Percentiles rank a stretch among this genome's conserved stretches.
phyloP scores from a whole-genome alignment of 768 basidiomycete genomes.

The Pleurotus salmoneostramineus region DNA sequence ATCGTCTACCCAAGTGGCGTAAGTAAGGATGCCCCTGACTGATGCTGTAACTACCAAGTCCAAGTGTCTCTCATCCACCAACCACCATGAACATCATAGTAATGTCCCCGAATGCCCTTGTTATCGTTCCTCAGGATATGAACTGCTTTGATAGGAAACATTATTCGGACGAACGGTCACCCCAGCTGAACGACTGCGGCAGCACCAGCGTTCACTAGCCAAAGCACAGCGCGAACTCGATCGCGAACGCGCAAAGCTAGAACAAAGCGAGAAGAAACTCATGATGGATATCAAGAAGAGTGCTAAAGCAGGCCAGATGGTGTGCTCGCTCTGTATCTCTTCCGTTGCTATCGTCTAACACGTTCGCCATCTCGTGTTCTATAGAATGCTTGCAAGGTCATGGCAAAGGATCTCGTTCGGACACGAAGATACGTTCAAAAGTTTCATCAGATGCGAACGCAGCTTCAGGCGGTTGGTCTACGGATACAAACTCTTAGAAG shows the following conservation, averaged over 20 bases:
- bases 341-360: neutral
- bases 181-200: constrained; percentile 93
- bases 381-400: constrained; percentile 97
- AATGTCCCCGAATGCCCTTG: constrained; percentile 19
- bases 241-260: constrained; percentile 90
- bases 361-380: constrained; percentile 9
- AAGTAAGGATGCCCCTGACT: constrained; percentile 17
- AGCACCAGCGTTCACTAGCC: constrained; percentile 93
- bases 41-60: too few species aligned
- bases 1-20: too few species aligned
- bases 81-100: constrained; percentile 78
- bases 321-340: constrained; percentile 27
- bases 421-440: constrained; percentile 95
- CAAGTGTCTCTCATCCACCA: neutral
- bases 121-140: constrained; percentile 9
- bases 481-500: constrained; percentile 95
- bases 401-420: constrained; percentile 98
- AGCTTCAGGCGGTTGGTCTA: constrained; percentile 92
- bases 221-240: constrained; percentile 99
- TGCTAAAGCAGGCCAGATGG: constrained; percentile 94
- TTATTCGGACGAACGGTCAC: constrained; percentile 94
- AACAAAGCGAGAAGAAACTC: constrained; percentile 96
- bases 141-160: constrained; percentile 60
- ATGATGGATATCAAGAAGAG: constrained; percentile 94
- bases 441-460: constrained; percentile 98